phyloP scores from a whole-genome alignment of 2,329 filamentous ascomycete genomes.

The Colletotrichum gigasporum region DNA sequence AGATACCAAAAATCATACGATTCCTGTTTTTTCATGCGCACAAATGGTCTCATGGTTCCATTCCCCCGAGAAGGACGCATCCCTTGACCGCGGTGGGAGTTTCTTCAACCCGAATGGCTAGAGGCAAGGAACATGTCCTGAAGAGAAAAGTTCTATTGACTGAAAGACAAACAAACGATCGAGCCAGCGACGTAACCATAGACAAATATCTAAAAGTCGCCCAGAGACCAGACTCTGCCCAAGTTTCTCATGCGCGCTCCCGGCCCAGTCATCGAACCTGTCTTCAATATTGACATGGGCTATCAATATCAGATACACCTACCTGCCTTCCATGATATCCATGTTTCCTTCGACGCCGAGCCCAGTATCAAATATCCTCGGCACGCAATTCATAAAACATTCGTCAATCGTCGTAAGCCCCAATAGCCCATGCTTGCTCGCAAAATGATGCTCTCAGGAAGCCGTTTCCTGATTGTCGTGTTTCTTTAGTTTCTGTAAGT shows the following conservation, averaged over 20 bases:
- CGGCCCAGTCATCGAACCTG: not conserved
- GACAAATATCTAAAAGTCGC: not conserved
- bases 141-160: not conserved
- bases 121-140: too few species aligned
- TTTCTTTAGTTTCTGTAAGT: not conserved
- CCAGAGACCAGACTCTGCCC: not conserved
- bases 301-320: not conserved
- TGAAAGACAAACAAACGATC: not conserved
- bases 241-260: not conserved
- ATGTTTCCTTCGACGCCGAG: not conserved
- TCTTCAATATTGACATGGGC: not conserved
- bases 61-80: not conserved
- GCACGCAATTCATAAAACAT: not conserved
- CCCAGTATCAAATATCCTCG: not conserved
- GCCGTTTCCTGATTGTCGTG: not conserved
- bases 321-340: not conserved
- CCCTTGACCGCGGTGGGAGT: too few species aligned
- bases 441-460: not conserved
- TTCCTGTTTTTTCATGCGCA: not conserved
- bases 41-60: not conserved
- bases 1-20: constrained; percentile 29
- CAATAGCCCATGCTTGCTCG: not conserved
- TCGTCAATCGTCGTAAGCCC: not conserved
- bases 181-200: not conserved
- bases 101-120: too few species aligned